phyloP scores from a whole-genome alignment of 1,284 basidiomycete genomes.

The Pascua guehoae region DNA sequence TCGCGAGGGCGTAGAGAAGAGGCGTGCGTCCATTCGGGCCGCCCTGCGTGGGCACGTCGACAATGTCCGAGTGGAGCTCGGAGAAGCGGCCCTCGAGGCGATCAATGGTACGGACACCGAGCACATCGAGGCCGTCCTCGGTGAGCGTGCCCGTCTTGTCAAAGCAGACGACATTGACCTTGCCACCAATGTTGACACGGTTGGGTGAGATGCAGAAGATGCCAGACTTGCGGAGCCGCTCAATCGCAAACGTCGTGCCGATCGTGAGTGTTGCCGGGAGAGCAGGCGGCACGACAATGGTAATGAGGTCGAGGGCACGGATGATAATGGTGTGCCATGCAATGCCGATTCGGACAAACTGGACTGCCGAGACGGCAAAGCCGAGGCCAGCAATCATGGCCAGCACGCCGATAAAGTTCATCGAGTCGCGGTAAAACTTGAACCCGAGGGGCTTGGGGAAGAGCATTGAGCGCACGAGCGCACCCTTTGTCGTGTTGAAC shows the following conservation, averaged over 20 bases:
- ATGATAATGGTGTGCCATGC: conserved; percentile 86
- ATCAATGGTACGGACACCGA: conserved; percentile 82
- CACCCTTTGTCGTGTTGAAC: conserved; percentile 97
- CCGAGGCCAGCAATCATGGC: conserved; percentile 82
- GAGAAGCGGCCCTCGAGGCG: conserved; percentile 72
- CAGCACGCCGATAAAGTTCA: conserved; percentile 91
- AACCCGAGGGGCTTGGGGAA: conserved; percentile 98
- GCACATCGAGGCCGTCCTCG: conserved; percentile 95
- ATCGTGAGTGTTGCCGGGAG: conserved; percentile 96
- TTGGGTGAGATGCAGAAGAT: conserved; percentile 98
- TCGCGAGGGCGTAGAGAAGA: conserved; percentile 87
- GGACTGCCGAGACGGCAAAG: conserved; percentile 81
- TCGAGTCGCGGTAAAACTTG: conserved; percentile 96
- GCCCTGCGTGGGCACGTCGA: conserved; percentile 70
- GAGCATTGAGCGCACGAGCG: conserved; percentile 92
- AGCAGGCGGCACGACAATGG: conserved; percentile 95
- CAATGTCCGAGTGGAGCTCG: conserved; percentile 80
- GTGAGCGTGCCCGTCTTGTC: conserved; percentile 99
- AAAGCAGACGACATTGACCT: conserved; percentile 97
- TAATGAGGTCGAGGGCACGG: conserved; percentile 94
- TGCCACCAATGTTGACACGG: conserved; percentile 92
- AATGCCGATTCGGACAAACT: conserved; percentile 86
- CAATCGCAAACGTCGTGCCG: conserved; percentile 92
- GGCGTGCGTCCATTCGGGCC: conserved; percentile 66
- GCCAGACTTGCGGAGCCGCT: conserved; percentile 77